Evolutionary conservation across 2,329 filamentous ascomycete genomes (phyloP).

Genomic region (Xylariomycetidae sp.): DNA sequence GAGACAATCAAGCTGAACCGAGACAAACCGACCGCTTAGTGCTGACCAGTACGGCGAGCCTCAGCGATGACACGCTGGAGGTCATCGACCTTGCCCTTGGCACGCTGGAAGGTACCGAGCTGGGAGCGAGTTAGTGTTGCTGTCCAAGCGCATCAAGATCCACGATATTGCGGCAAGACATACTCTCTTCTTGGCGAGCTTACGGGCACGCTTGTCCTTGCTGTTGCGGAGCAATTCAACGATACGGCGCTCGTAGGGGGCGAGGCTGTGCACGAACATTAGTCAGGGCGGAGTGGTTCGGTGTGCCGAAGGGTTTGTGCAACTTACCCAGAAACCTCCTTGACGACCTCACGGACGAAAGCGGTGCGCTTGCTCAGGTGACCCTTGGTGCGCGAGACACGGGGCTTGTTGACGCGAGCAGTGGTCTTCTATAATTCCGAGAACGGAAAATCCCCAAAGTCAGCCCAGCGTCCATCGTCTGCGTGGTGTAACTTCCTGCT

Average conservation of each 20-base stretch:
- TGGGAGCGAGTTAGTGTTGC: too few relatives aligned
- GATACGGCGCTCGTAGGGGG: constrained; percentile 95
- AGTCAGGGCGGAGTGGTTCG: too few relatives aligned
- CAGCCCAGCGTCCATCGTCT: constrained; percentile 60
- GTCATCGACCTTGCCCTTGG: constrained; percentile 99
- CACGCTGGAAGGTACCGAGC: constrained; percentile 98
- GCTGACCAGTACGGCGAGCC: constrained; percentile 64
- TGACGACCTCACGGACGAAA: constrained; percentile 95
- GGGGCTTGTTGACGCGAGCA: constrained; percentile 68
- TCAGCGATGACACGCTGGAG: constrained; percentile 97
- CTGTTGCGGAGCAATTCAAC: constrained; percentile 98
- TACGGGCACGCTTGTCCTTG: constrained; percentile 98
- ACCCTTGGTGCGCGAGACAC: constrained; percentile 84
- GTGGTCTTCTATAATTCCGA: constrained; percentile 72
- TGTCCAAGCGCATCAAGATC: background rate
- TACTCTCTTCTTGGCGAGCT: constrained; percentile 98
- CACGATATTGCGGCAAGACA: too few relatives aligned
- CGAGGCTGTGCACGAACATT: too few relatives aligned
- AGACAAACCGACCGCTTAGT: too few relatives aligned
- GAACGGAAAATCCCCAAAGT: constrained; percentile 30
- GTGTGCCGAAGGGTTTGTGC: too few relatives aligned
- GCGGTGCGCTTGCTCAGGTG: constrained; percentile 94
- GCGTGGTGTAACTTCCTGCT: too few relatives aligned
- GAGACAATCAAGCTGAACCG: too few relatives aligned
- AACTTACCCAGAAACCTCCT: constrained; percentile 98